Evolutionary conservation across 1,139 yeast genomes (phyloP), one percentile per base, ranked within the genome.

Genomic region (Geotrichum citri-aurantii): DNA sequence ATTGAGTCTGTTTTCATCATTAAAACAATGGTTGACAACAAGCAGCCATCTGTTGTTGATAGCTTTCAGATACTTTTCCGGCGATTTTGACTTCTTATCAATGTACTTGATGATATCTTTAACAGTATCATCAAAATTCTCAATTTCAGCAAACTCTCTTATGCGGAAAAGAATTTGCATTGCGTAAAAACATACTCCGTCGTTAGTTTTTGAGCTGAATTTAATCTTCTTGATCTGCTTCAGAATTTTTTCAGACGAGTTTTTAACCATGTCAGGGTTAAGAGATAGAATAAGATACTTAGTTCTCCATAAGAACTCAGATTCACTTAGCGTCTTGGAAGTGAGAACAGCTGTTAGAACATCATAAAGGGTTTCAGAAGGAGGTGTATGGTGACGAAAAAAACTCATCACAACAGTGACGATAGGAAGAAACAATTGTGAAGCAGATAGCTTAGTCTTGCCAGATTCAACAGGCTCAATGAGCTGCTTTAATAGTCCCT

Each of bases 11-110:
- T 65, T 59, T 29, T 63, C 61, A 27, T 60, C 56, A 11, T 56
- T 54, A 46, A 66, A 65, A 8, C 60, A 52, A 17, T 37, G 52
- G 48, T 66, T 62, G 12, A 65, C 65, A 26, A 68, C 46, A 7
- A 65, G 37, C n/a, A 68, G 56, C 71, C 71, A 68, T 53, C 71
- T 59, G 8, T 62, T 56, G 11, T 68, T 59, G 11, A 68, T 59
- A 23, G 49, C 48, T 10, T 60, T 49, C 3, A 68, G 55, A 27
- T 58, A 59, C 21, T 27, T 26, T 3, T 62, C 57, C 7, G 59
- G 58, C 5, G 54, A 27, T 3, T 54, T 51, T 4, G 63, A 50
- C 40, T 60, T 51, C 44, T 61, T 57, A 31, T 55, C 56, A 52
- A 65, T 55, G 40, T 47, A 61, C 21, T 60, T 58, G 27, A 66